Percentiles rank a stretch among this genome's conserved stretches.
phyloP scores from a whole-genome alignment of 768 basidiomycete genomes.

The Tulasnella sp. region DNA sequence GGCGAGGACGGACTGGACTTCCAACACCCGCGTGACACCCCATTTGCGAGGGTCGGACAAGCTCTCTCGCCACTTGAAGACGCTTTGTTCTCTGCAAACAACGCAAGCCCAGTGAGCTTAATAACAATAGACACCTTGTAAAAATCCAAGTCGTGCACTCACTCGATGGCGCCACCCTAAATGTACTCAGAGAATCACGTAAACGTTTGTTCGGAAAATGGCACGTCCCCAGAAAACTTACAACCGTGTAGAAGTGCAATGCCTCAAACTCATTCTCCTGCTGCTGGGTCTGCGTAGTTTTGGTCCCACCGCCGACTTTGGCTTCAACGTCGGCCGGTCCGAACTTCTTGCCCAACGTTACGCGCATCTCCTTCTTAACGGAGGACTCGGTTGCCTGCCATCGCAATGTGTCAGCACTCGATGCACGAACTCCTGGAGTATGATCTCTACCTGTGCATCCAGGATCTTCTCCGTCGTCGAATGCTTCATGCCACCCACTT shows the following conservation, averaged over 20 bases:
- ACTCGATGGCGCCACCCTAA: no score
- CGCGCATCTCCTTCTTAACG: background rate
- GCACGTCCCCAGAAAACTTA: background rate
- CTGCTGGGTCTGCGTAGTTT: background rate
- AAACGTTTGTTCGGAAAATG: background rate
- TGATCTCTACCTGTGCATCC: background rate
- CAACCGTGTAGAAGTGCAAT: background rate
- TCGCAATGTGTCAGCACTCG: background rate
- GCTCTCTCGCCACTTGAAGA: background rate
- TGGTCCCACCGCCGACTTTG: background rate
- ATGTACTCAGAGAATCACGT: background rate
- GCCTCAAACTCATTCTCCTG: background rate
- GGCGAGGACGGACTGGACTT: background rate
- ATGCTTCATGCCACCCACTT: background rate
- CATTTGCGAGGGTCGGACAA: background rate
- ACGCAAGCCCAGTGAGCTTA: background rate
- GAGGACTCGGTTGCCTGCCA: background rate
- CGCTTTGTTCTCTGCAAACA: background rate
- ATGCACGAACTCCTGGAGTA: background rate
- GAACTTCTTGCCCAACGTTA: background rate
- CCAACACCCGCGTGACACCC: background rate
- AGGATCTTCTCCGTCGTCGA: background rate
- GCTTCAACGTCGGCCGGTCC: background rate
- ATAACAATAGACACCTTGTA: no score
- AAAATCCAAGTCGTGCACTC: background rate